Conservation (phyloP, 1,139 yeast genomes). For the Magnusiomyces ingens region DNA sequence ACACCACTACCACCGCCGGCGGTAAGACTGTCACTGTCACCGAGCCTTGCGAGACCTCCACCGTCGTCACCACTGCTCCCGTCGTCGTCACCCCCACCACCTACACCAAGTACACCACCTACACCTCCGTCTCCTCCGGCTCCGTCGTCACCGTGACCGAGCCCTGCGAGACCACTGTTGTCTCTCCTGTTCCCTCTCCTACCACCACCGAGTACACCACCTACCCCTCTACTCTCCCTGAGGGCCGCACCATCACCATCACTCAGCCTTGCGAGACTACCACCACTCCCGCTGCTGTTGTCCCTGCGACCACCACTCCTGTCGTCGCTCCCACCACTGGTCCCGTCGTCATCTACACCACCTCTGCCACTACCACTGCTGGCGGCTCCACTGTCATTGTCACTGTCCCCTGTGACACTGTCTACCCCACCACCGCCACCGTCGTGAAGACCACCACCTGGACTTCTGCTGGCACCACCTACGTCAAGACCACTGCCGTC, state of each 20-base stretch:
- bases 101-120: too few relatives aligned
- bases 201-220: neutral
- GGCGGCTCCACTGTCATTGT: neutral
- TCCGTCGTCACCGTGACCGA: neutral
- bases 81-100: neutral
- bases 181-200: neutral
- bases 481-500: neutral
- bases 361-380: neutral
- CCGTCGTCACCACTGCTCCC: neutral
- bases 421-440: neutral
- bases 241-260: neutral
- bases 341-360: neutral
- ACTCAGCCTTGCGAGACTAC: neutral
- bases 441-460: neutral
- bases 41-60: neutral
- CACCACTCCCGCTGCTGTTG: neutral
- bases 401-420: constrained; percentile 2
- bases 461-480: neutral
- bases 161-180: neutral
- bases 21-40: too few relatives aligned
- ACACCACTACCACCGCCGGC: too few relatives aligned
- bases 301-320: neutral
- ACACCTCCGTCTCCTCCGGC: neutral
- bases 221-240: neutral
- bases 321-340: neutral